Base-by-base conservation (phyloP, 805 yeast genomes). In the Ogataea salicorniae region DNA sequence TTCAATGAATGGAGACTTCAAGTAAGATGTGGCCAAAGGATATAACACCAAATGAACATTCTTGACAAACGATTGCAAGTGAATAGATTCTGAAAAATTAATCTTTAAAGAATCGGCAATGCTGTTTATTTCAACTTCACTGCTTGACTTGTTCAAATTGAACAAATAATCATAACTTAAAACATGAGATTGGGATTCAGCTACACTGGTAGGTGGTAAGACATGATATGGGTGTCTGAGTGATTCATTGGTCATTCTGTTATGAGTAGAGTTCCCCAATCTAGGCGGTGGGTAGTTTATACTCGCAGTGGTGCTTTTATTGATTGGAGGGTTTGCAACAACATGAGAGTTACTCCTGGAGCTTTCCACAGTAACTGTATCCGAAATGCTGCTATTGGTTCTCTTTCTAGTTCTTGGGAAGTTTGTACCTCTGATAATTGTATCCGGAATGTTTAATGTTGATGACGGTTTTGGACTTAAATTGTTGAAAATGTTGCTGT, bases 31-130 rank as follows among this genome's bases (percentile, higher is more conserved):
- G 1, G 64, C 53, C 18, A 62, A 51, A 7, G 67, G 67, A 42
- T 53, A 60, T 35, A 64, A 46, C 6, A 61, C 53, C 37, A 58
- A 44, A 39, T 64, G 66, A 17, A 62, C 66, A 35, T 60, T 54
- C 31, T 59, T 57, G 33, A 64, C 53, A 39, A 64, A 64, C 0
- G 65, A 53, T 42, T 55, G 60, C 23, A 64, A 46, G 46, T 64
- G 57, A n/a, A 56, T 38, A 1, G 54, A 37, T 23, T 61, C 64
- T 2, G 61, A 51, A 8, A 48, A 43, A n/a, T 46, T 47, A 29
- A 63, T 46, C 9, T 53, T 51, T 34, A 64, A 49, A 36, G 54
- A 47, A 14, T 52, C 51, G 14, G 55, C 51, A 16, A 61, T 54
- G 6, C 37, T 42, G 22, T 53, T 49, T n/a, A 58, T 40, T 18